These are phyloP conservation scores for Pseudopithomyces chartarum DNA, from an alignment of 2,329 filamentous ascomycete genomes.

Conservation along the genomic window DNA sequence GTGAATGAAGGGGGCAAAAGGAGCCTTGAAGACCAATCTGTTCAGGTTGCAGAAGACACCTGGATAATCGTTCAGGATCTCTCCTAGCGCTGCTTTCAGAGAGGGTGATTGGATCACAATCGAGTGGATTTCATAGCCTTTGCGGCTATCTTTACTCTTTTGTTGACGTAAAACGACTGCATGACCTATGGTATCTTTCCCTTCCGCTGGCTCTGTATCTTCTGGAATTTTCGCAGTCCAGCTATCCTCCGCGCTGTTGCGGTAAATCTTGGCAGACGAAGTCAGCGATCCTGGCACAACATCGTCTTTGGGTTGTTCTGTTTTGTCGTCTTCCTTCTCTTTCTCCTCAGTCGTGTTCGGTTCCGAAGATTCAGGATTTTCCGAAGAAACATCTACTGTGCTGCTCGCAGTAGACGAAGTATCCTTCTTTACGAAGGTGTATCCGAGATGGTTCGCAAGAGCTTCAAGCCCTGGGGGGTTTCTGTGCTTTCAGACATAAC, in stretches of 20 bases:
- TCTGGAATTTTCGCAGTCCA: neutral
- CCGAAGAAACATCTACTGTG: neutral
- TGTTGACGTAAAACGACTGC: neutral
- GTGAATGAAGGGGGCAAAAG: slow-evolving; percentile 44
- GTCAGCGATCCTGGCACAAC: neutral
- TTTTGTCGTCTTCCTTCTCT: neutral
- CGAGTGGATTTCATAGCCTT: slow-evolving; percentile 21
- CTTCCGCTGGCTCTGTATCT: neutral
- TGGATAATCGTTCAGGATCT: slow-evolving; percentile 37
- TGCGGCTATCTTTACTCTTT: slow-evolving; percentile 1
- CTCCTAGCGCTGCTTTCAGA: slow-evolving; percentile 35
- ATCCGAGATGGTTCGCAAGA: slow-evolving; percentile 1
- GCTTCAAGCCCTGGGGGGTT: slow-evolving; percentile 1
- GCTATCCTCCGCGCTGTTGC: neutral
- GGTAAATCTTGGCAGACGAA: neutral
- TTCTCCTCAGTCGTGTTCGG: neutral
- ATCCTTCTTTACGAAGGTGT: neutral
- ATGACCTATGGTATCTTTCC: neutral
- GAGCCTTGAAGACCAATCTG: slow-evolving; percentile 36
- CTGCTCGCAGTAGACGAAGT: neutral
- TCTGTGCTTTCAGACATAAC: neutral
- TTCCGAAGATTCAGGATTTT: neutral
- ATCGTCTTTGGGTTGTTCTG: neutral
- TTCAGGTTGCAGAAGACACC: slow-evolving; percentile 39
- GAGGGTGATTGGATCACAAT: slow-evolving; percentile 43